Conservation (phyloP, 257 asterid genomes). For the Nicotiana tomentosiformis region DNA sequence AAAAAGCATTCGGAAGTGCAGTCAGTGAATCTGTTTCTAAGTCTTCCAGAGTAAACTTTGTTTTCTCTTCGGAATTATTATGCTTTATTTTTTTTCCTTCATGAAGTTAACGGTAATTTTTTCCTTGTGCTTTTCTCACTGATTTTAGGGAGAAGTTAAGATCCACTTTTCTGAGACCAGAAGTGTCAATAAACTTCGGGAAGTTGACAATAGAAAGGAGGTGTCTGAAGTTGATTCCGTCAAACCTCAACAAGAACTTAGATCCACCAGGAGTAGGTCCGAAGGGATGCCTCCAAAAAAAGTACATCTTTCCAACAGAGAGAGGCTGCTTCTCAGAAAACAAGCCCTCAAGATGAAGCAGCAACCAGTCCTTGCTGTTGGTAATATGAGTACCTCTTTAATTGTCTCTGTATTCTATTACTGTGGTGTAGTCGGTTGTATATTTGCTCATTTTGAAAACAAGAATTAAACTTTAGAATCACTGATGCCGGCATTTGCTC, state of each 20-base stretch:
- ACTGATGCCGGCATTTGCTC: not conserved
- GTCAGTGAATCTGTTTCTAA: not conserved
- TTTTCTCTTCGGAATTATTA: not conserved
- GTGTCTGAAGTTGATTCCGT: slow-evolving; percentile 17
- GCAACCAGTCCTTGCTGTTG: slow-evolving; percentile 70
- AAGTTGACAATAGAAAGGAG: slow-evolving; percentile 13
- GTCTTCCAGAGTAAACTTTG: slow-evolving; percentile 19
- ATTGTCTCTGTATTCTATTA: not conserved
- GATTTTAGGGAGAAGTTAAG: slow-evolving; percentile 30
- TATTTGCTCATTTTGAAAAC: not conserved
- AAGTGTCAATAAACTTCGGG: slow-evolving; percentile 11
- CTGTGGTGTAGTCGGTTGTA: not conserved
- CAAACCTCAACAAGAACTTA: slow-evolving; percentile 26
- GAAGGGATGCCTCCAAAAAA: slow-evolving; percentile 25
- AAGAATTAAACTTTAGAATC: not conserved
- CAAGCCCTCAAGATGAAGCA: slow-evolving; percentile 68
- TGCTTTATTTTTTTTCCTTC: not conserved
- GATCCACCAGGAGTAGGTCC: slow-evolving; percentile 20
- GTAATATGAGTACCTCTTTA: slow-evolving; percentile 31
- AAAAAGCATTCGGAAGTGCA: slow-evolving; percentile 16
- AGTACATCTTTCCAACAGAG: slow-evolving; percentile 69
- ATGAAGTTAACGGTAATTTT: slow-evolving; percentile 1
- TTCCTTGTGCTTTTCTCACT: slow-evolving; percentile 1
- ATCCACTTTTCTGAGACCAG: slow-evolving; percentile 24
- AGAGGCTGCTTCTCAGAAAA: slow-evolving; percentile 82